Evolutionary conservation across 345 rosid genomes (phyloP).

Genomic region (Lenwebbia sp.): DNA sequence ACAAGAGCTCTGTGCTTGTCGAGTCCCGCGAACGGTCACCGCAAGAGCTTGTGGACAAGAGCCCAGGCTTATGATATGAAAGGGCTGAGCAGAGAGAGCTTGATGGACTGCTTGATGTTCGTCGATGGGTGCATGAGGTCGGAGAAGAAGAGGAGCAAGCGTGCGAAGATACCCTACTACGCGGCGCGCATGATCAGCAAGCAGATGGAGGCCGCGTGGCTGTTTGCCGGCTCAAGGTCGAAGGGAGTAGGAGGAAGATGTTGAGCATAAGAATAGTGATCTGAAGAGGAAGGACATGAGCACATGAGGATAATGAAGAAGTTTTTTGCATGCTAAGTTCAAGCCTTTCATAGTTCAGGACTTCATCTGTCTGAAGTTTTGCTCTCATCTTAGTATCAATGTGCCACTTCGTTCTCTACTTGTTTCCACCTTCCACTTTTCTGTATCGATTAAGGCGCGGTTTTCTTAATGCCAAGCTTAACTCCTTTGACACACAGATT

Average conservation of each 20-base stretch:
- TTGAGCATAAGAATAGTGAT: background rate
- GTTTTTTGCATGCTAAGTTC: background rate
- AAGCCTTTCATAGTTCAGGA: background rate
- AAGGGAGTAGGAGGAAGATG: background rate
- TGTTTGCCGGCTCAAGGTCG: conserved; percentile 18
- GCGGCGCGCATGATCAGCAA: conserved; percentile 56
- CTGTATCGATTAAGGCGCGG: background rate
- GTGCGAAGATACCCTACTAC: conserved; percentile 33
- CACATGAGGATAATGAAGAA: background rate
- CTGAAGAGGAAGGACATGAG: background rate
- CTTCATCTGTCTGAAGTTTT: background rate
- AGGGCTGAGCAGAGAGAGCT: conserved; percentile 72
- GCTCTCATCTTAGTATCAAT: background rate
- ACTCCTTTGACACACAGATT: background rate
- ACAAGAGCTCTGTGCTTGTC: conserved; percentile 71
- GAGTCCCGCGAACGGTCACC: conserved; percentile 22
- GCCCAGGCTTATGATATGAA: conserved; percentile 76
- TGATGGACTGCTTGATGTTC: conserved; percentile 73
- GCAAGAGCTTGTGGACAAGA: conserved; percentile 89
- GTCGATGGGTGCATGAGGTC: conserved; percentile 20
- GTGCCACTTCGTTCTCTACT: background rate
- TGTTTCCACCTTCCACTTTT: background rate
- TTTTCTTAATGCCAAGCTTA: background rate
- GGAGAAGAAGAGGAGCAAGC: conserved; percentile 9
- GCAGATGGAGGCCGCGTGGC: conserved; percentile 60